These are phyloP conservation scores for Coemansia sp. DNA, from an alignment of 192 early-diverging fungal genomes.

Conservation along the genomic window DNA sequence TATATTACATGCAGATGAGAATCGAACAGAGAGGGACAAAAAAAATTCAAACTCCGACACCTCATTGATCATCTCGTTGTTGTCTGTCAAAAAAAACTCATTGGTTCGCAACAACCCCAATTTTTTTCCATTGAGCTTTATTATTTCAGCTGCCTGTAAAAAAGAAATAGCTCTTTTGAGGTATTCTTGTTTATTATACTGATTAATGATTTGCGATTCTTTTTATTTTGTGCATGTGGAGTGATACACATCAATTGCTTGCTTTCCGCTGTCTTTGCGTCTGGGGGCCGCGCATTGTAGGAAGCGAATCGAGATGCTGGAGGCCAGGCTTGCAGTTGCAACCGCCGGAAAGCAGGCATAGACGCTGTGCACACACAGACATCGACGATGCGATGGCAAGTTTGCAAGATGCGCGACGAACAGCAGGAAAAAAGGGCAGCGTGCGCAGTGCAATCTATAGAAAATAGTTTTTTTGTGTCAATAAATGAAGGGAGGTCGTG, in stretches of 20 bases:
- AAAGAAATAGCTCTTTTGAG: background rate
- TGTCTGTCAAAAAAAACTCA: slow-evolving; percentile 8
- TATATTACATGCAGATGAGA: slow-evolving; percentile 1
- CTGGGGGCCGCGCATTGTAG: slow-evolving; percentile 11
- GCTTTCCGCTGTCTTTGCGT: background rate
- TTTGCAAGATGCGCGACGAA: too few species aligned
- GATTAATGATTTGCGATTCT: slow-evolving; percentile 6
- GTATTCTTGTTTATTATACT: background rate
- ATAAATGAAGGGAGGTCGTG: background rate
- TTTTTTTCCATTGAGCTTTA: background rate
- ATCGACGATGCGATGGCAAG: background rate
- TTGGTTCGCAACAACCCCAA: background rate
- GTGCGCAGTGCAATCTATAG: background rate
- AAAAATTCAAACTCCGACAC: slow-evolving; percentile 53
- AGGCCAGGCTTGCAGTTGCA: slow-evolving; percentile 24
- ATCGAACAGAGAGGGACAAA: background rate
- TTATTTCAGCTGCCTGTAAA: background rate
- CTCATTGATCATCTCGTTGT: slow-evolving; percentile 13
- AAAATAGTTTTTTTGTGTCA: background rate
- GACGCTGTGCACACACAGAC: background rate
- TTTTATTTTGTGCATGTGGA: slow-evolving; percentile 9
- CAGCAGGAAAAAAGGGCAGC: background rate
- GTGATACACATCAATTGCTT: background rate
- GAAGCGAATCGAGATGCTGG: slow-evolving; percentile 44
- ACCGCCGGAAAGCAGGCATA: background rate